A percentile compares a stretch with the other conserved stretches of the same genome.
Conservation (phyloP, 352 stramenopile species). For the Globisporangium megalacanthum region DNA sequence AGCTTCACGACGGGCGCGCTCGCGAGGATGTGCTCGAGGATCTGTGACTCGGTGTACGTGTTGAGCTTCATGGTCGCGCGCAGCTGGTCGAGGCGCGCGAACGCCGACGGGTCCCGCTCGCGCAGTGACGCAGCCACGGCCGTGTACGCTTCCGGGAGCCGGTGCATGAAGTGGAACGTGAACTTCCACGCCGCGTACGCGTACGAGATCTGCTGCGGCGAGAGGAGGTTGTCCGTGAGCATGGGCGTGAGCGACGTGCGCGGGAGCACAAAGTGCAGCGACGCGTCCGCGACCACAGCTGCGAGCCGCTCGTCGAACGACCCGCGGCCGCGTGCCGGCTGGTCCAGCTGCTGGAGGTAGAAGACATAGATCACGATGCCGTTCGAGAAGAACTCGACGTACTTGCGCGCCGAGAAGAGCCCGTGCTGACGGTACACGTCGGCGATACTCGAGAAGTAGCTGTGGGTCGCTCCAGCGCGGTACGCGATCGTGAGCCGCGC, state of each 20-base stretch:
- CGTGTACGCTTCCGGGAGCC: constrained; percentile 72
- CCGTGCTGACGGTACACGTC: constrained; percentile 83
- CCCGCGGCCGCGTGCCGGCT: constrained; percentile 35
- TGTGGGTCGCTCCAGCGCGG: constrained; percentile 69
- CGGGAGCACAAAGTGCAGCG: constrained; percentile 80
- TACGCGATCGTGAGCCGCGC: constrained; percentile 75
- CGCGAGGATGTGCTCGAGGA: constrained; percentile 80
- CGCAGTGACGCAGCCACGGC: constrained; percentile 76
- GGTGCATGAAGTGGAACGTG: constrained; percentile 86
- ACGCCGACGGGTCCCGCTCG: constrained; percentile 66
- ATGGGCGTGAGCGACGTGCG: constrained; percentile 81
- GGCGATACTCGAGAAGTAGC: constrained; percentile 84
- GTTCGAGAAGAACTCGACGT: constrained; percentile 83
- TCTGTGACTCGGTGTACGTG: constrained; percentile 85
- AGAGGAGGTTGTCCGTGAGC: constrained; percentile 69
- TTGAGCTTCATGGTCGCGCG: constrained; percentile 84
- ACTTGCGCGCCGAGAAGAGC: constrained; percentile 80
- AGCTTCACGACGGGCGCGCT: constrained; percentile 66
- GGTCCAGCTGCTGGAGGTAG: constrained; percentile 75
- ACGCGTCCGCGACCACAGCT: constrained; percentile 61
- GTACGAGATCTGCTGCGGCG: constrained; percentile 78
- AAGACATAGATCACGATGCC: constrained; percentile 82
- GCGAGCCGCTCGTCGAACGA: constrained; percentile 66
- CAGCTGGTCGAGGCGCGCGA: constrained; percentile 71
- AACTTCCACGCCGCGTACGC: constrained; percentile 86